phyloP scores from a whole-genome alignment of 768 basidiomycete species.

The Calvatia gigantea region DNA sequence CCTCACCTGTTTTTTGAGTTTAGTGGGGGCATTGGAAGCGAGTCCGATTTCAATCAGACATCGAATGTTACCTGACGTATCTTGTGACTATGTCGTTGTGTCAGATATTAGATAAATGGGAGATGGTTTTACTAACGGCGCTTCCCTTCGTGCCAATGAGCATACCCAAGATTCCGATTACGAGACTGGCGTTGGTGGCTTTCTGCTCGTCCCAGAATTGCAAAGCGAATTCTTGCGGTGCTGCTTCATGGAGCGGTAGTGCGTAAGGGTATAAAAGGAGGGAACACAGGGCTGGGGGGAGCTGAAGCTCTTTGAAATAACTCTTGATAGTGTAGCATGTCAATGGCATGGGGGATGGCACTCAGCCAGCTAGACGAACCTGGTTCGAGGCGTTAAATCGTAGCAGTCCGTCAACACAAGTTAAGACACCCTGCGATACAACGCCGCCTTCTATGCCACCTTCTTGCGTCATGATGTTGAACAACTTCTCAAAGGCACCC shows the following conservation, averaged over 20 bases:
- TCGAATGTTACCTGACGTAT: conserved; percentile 53
- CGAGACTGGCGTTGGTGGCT: conserved; percentile 70
- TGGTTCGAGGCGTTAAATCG: conserved; percentile 95
- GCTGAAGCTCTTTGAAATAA: conserved; percentile 89
- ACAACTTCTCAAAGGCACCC: conserved; percentile 93
- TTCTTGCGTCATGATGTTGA: conserved; percentile 82
- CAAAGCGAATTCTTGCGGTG: conserved; percentile 88
- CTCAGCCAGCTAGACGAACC: conserved; percentile 39
- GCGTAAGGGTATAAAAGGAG: conserved; percentile 69
- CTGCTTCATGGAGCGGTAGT: conserved; percentile 49
- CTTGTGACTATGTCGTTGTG: conserved; percentile 42
- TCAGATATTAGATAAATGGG: conserved; percentile 3
- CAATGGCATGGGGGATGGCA: neutral
- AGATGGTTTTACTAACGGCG: conserved; percentile 39
- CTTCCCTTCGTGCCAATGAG: conserved; percentile 72
- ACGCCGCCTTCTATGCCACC: conserved; percentile 91
- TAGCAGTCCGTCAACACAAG: conserved; percentile 81
- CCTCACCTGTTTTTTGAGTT: conserved; percentile 80
- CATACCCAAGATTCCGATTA: conserved; percentile 83
- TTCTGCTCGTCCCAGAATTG: conserved; percentile 98
- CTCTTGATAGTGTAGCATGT: conserved; percentile 51
- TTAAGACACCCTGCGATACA: conserved; percentile 81
- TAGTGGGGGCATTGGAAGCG: conserved; percentile 89
- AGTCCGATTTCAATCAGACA: conserved; percentile 86
- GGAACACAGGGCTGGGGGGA: conserved; percentile 64